Evolutionary conservation across 495 filamentous ascomycete genomes (phyloP).

Genomic region (Patellaria atrata): DNA sequence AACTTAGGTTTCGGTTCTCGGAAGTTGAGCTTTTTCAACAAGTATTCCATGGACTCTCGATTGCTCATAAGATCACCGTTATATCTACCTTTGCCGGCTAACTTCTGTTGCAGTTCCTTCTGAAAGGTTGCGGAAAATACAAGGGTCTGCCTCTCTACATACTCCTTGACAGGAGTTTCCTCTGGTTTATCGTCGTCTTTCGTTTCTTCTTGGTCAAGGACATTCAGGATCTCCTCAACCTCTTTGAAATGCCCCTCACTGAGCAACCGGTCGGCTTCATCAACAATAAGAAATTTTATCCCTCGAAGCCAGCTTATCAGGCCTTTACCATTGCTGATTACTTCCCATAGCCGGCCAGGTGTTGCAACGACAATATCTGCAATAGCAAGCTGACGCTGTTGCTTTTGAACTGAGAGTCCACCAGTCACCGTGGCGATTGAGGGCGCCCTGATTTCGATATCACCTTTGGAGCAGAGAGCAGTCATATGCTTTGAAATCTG

Average conservation of each 20-base stretch:
- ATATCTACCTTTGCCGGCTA: slow-evolving; percentile 55
- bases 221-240: slow-evolving; percentile 65
- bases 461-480: slow-evolving; percentile 44
- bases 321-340: slow-evolving; percentile 54
- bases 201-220: slow-evolving; percentile 46
- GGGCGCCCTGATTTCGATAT: slow-evolving; percentile 41
- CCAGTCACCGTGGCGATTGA: slow-evolving; percentile 76
- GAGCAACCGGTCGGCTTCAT: slow-evolving; percentile 86
- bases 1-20: slow-evolving; percentile 69
- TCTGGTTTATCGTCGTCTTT: slow-evolving; percentile 28
- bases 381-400: slow-evolving; percentile 57
- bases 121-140: slow-evolving; percentile 97
- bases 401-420: slow-evolving; percentile 83
- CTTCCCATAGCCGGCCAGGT: slow-evolving; percentile 87
- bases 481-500: slow-evolving; percentile 73
- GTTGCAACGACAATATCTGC: slow-evolving; percentile 88
- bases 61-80: slow-evolving; percentile 48
- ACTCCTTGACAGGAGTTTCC: slow-evolving; percentile 10
- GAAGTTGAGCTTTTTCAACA: slow-evolving; percentile 83
- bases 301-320: slow-evolving; percentile 47
- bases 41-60: slow-evolving; percentile 78
- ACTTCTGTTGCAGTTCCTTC: slow-evolving; percentile 73
- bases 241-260: slow-evolving; percentile 94
- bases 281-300: slow-evolving; percentile 74
- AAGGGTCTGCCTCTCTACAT: slow-evolving; percentile 57